Evolutionary conservation across 345 rosid species (phyloP).

Genomic region (Corymbia maculata): DNA sequence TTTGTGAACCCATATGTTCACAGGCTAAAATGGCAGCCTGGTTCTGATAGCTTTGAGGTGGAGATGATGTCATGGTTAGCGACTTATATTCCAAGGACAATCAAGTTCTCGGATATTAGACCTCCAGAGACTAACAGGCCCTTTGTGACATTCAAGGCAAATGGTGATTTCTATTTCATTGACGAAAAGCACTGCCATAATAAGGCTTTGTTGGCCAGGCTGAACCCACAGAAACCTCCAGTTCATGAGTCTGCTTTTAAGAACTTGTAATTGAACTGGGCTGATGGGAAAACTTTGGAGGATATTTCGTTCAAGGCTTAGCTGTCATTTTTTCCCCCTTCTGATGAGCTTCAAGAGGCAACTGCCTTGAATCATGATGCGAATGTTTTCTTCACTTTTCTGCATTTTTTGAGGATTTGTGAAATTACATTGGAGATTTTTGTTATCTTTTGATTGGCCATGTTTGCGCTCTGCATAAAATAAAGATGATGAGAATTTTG

Average conservation of each 20-base stretch:
- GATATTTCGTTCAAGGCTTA: neutral
- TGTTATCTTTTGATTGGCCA: neutral
- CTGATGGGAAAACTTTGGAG: neutral
- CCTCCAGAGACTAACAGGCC: constrained; percentile 78
- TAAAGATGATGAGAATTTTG: neutral
- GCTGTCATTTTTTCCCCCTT: neutral
- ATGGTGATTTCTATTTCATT: constrained; percentile 60
- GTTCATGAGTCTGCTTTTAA: constrained; percentile 72
- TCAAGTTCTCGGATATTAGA: constrained; percentile 74
- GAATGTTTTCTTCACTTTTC: neutral
- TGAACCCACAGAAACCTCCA: constrained; percentile 50
- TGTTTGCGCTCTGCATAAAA: neutral
- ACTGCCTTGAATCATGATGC: neutral
- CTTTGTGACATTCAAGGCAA: constrained; percentile 77
- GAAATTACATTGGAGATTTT: neutral
- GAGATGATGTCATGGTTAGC: constrained; percentile 97
- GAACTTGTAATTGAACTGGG: constrained; percentile 41
- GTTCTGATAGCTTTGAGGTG: constrained; percentile 78
- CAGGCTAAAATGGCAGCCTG: constrained; percentile 91
- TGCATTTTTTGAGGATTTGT: neutral
- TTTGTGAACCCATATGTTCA: constrained; percentile 89
- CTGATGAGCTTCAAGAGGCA: neutral
- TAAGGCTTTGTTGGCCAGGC: constrained; percentile 82
- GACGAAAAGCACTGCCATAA: constrained; percentile 78
- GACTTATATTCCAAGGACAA: constrained; percentile 41